These are phyloP conservation scores for Stephania cephalantha DNA, from an alignment of 164 flowering plant genomes.

Conservation along the genomic window DNA sequence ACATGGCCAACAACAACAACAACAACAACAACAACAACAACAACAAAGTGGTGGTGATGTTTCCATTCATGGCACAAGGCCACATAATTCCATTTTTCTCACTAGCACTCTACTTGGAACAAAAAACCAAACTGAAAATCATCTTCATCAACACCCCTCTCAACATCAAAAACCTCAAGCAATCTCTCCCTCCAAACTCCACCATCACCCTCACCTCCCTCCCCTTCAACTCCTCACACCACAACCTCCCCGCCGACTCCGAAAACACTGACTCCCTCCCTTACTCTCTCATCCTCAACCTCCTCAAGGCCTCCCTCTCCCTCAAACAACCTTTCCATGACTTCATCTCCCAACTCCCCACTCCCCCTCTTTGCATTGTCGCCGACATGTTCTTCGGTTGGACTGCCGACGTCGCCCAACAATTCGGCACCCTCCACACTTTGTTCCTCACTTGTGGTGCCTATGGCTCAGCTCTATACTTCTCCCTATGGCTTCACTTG, in stretches of 20 bases:
- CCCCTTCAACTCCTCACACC: background rate
- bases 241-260: conserved; percentile 6
- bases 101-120: conserved; percentile 4
- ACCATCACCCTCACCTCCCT: background rate
- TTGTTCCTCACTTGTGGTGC: conserved; percentile 3
- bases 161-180: background rate
- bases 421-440: conserved; percentile 3
- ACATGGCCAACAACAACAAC: too few relatives aligned
- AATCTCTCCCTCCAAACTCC: background rate
- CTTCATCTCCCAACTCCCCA: background rate
- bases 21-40: too few relatives aligned
- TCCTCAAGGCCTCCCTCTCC: background rate
- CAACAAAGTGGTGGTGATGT: background rate
- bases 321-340: conserved; percentile 10
- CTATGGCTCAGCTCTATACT: background rate
- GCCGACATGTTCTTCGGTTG: conserved; percentile 7
- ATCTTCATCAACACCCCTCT: conserved; percentile 4
- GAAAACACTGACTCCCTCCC: conserved; percentile 9
- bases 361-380: conserved; percentile 7
- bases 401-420: conserved; percentile 4
- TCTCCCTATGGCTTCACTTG: conserved; percentile 6
- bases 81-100: conserved; percentile 7
- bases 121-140: background rate
- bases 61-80: conserved; percentile 12
- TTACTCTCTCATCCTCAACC: background rate